These are phyloP conservation scores for Pythium coloratum DNA, from an alignment of 352 stramenopile genomes.

Conservation along the genomic window DNA sequence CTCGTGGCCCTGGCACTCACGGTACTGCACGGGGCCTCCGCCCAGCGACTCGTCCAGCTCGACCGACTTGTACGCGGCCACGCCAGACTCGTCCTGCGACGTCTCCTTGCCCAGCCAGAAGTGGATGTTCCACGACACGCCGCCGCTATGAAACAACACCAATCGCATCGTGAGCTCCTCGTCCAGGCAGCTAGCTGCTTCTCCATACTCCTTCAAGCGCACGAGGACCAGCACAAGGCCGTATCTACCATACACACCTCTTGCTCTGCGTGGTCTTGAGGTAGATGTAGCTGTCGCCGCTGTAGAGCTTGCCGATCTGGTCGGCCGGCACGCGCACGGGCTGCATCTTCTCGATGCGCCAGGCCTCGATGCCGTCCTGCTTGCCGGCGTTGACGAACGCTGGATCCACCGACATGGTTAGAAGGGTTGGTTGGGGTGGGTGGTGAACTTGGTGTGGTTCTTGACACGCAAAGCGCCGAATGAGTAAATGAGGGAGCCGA, in stretches of 20 bases:
- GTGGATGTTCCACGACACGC: constrained; percentile 90
- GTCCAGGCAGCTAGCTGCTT: not conserved
- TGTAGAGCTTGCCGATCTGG: constrained; percentile 89
- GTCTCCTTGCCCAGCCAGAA: constrained; percentile 96
- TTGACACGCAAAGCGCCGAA: constrained; percentile 12
- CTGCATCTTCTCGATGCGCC: constrained; percentile 84
- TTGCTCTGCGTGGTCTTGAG: constrained; percentile 76
- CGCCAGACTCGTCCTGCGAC: constrained; percentile 91
- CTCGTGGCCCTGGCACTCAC: constrained; percentile 79
- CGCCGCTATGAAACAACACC: constrained; percentile 23
- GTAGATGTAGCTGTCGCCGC: constrained; percentile 97
- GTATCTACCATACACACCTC: constrained; percentile 26
- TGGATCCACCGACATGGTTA: constrained; percentile 56
- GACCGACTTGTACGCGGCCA: constrained; percentile 96
- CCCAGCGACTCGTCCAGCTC: constrained; percentile 95
- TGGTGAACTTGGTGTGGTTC: not conserved
- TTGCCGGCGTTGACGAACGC: constrained; percentile 61
- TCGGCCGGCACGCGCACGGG: constrained; percentile 52
- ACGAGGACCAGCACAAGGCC: too few relatives aligned
- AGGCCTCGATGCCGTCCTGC: constrained; percentile 70
- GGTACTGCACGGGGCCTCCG: constrained; percentile 91
- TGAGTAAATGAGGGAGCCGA: constrained; percentile 10
- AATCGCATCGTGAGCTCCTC: not conserved
- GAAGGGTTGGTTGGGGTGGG: not conserved
- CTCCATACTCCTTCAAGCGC: too few relatives aligned